Percentiles rank a stretch among this genome's conserved stretches.
Evolutionary conservation across 768 basidiomycete species (phyloP).

Genomic region (Hysterangium stoloniferum): DNA sequence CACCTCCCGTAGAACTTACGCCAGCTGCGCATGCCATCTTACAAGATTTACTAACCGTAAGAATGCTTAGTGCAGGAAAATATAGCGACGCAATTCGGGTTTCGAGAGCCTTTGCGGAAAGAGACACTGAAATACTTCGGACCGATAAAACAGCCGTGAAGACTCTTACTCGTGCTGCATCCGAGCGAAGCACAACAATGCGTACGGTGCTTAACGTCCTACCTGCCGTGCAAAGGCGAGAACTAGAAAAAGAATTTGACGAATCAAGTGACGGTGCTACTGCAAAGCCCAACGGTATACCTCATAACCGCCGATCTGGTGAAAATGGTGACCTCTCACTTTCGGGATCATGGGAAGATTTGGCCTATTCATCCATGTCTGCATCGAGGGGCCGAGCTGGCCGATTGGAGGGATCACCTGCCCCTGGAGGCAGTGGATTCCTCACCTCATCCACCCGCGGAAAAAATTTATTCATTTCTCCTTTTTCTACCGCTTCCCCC

Average conservation of each 20-base stretch:
- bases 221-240: constrained; percentile 4
- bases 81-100: constrained; percentile 54
- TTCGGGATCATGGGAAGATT: constrained; percentile 5
- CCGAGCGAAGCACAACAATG: constrained; percentile 2
- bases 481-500: not conserved
- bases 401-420: constrained; percentile 8
- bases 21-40: constrained; percentile 45
- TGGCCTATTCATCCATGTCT: not conserved
- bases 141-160: not conserved
- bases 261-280: not conserved
- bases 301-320: not conserved
- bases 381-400: not conserved
- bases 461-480: too few species aligned
- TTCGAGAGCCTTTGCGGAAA: not conserved
- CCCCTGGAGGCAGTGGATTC: not conserved
- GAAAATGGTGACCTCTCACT: not conserved
- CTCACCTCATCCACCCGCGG: too few species aligned
- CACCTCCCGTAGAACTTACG: constrained; percentile 43
- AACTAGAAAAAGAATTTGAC: constrained; percentile 5
- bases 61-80: constrained; percentile 65
- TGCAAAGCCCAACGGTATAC: not conserved
- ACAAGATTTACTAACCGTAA: constrained; percentile 73
- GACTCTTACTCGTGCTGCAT: not conserved
- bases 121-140: not conserved
- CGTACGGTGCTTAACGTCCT: constrained; percentile 6